Base-by-base conservation (phyloP, 257 asterid species). In the Mitragyna speciosa region DNA sequence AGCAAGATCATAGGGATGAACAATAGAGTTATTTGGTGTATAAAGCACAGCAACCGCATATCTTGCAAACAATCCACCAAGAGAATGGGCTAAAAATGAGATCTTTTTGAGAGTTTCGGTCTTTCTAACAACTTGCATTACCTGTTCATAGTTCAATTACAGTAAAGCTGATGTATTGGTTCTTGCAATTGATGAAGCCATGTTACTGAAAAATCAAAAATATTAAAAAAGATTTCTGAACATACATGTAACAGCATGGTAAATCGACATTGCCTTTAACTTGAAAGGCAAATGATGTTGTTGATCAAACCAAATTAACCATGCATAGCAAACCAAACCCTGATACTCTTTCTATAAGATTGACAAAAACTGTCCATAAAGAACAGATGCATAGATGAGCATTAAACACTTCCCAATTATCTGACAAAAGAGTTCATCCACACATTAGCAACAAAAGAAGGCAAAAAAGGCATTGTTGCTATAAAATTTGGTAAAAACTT, bases 51-150 rank as follows among this genome's bases (percentile, higher is more conserved):
- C 91, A 77, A 91, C 64, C 48, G 97, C 99, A 75, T 92, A 92
- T 95, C 99, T 91, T 61, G 98, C 93, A 79, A 95, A 89, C 81
- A 93, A 84, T 79, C 98, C 99, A 85, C 99, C 98, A 75, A 95
- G 97, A 77, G 99, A 95, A 93, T 95, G 99, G 76, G 97, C 95
- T 84, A 95, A 75, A 88, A 95, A 92, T 48, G 99, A 95, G 71
- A 95, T 94, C 89, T 80, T 95, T 72, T 75, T 90, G 22, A 93
- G 85, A 84, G 93, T 87, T 74, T 87, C 89, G 43, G 85, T 84
- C 79, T 85, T 89, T 83, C 86, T 88, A 85, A 93, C 95, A 73
- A 95, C 83, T 76, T 90, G 85, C 86, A 78, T 76, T 78, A 95
- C 96, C 98, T 94, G 90, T 72, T 71, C 77, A 76, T 26, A 66